A percentile compares a stretch with the other conserved stretches of the same genome.
These are phyloP conservation scores for Gloeostereum incarnatum DNA, from an alignment of 768 basidiomycete species.

Conservation along the genomic window DNA sequence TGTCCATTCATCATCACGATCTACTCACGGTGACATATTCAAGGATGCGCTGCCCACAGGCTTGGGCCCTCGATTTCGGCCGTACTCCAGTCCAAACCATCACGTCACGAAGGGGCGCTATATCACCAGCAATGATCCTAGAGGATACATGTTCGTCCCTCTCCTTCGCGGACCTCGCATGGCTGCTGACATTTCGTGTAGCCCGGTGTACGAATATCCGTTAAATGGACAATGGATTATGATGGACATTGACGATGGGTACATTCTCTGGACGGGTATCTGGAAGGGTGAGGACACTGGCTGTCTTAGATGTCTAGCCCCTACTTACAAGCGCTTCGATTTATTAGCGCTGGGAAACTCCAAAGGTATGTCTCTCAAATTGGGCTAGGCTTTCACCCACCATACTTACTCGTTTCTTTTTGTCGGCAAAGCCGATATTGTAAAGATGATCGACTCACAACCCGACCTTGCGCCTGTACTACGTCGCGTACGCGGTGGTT, in stretches of 20 bases:
- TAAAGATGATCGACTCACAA: constrained; percentile 88
- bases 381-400: constrained; percentile 3
- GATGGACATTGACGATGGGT: constrained; percentile 93
- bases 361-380: constrained; percentile 46
- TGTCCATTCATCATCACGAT: constrained; percentile 1
- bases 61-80: no score
- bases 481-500: constrained; percentile 78
- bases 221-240: constrained; percentile 90
- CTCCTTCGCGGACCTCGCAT: constrained; percentile 3
- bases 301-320: neutral
- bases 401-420: constrained; percentile 8
- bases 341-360: constrained; percentile 71
- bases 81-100: constrained; percentile 68
- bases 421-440: constrained; percentile 65
- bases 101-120: constrained; percentile 82
- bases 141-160: constrained; percentile 73
- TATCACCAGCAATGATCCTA: constrained; percentile 83
- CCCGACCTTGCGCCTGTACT: constrained; percentile 79
- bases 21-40: neutral
- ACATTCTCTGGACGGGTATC: constrained; percentile 88
- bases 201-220: constrained; percentile 86
- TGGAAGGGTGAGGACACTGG: constrained; percentile 68
- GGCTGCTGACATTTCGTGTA: constrained; percentile 13
- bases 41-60: neutral
- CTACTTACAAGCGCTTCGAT: constrained; percentile 7